Evolutionary conservation across 805 yeast genomes (phyloP), one percentile per base, ranked within the genome.

Genomic region (Wickerhamomyces subpelliculosus): DNA sequence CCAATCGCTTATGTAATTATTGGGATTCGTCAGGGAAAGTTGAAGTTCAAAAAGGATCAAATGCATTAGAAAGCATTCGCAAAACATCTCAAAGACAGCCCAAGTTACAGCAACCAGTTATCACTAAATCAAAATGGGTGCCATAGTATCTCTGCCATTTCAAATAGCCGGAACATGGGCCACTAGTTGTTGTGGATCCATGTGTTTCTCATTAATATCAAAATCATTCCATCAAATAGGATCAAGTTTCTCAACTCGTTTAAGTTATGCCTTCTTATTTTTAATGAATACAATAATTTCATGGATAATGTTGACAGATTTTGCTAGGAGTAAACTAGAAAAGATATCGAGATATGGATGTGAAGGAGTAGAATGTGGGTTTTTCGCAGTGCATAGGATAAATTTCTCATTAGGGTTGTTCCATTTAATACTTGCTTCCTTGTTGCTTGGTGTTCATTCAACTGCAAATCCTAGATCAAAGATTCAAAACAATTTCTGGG

Each of bases 401-500:
- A 87, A 87, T 61, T 84, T 88, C 55, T 89, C 97, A 3, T 65
- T 93, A 16, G 97, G 95, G 3, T 36, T 79, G 38, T 61, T 87
- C 41, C 98, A 93, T 62, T 51, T 89, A 25, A 45, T 78, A 1
- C 63, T 93, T 39, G 95, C 93, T 1, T 60, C 65, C 3, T 52
- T 84, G 29, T 65, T 93, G 32, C 55, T 82, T 9, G 85, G 87
- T 17, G 94, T 89, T 5, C 78, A 76, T 46, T 80, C 93, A 1
- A 80, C 95, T 1, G 62, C 74, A 23, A 80, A 87, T 55, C 83
- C 89, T 17, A 70, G 96, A 32, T 80, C 93, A 0, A 75, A 73
- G 18, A 70, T 93, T 32, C 98, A 93, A 58, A 93, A 94, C 58
- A 95, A 96, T 4, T 82, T 75, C 67, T 93, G 99, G 99, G 73